These are phyloP conservation scores for Cynara cardunculus DNA, from an alignment of 129 eudicot species.

Conservation along the genomic window DNA sequence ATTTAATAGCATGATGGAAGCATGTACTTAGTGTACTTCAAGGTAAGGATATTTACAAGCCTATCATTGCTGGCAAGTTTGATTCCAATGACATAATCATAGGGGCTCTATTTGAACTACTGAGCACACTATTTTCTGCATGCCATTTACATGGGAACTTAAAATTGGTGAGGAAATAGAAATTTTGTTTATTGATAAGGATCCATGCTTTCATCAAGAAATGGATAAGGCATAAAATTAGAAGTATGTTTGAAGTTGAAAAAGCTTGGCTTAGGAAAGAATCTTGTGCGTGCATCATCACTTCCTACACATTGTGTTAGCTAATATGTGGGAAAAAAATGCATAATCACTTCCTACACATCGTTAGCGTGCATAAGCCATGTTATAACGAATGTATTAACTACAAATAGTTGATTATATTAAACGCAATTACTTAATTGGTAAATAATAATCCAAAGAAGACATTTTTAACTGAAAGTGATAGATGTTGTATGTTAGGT, in stretches of 20 bases:
- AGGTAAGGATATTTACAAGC: slow-evolving; percentile 10
- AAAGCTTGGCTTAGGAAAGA: slow-evolving; percentile 1
- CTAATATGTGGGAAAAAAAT: not conserved
- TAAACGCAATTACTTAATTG: too few species aligned
- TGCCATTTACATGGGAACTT: not conserved
- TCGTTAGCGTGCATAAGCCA: not conserved
- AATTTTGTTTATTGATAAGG: not conserved
- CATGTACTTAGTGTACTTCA: slow-evolving; percentile 3
- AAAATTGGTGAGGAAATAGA: not conserved
- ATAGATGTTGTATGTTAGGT: not conserved
- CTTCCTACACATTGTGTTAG: not conserved
- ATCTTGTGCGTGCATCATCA: not conserved
- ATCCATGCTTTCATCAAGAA: slow-evolving; percentile 4
- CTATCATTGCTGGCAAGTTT: slow-evolving; percentile 1
- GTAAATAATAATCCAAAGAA: not conserved
- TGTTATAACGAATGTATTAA: not conserved
- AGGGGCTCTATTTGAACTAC: slow-evolving; percentile 10
- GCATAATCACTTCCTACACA: not conserved
- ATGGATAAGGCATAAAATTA: not conserved
- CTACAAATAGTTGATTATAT: not conserved
- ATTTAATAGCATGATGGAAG: slow-evolving; percentile 7
- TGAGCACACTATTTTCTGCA: not conserved
- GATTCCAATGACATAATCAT: slow-evolving; percentile 5
- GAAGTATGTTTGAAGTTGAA: slow-evolving; percentile 3
- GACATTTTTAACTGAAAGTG: not conserved